Conservation (phyloP, 495 filamentous ascomycete species). For the Echria macrotheca region DNA sequence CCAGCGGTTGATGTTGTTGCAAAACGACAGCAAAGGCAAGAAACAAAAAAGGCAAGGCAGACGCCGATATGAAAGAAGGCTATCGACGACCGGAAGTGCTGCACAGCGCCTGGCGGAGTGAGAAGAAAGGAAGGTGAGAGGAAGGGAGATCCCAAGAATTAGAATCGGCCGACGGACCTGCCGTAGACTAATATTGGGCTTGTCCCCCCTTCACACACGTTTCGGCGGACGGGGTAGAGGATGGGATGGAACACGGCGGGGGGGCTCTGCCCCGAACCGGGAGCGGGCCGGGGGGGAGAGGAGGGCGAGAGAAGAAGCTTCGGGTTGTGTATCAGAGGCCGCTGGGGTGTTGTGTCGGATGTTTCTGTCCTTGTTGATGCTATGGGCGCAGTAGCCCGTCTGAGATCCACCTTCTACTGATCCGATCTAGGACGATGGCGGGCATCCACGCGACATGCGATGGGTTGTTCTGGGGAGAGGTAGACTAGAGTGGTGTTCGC, state of each 20-base stretch:
- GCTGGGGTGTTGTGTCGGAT: constrained; percentile 33
- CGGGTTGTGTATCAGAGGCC: constrained; percentile 39
- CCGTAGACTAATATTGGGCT: constrained; percentile 38
- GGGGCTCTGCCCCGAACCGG: too few species aligned
- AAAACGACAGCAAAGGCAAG: constrained; percentile 13
- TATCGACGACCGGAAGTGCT: constrained; percentile 43
- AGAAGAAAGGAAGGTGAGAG: constrained; percentile 27
- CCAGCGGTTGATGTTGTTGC: constrained; percentile 38
- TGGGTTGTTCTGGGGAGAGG: too few species aligned
- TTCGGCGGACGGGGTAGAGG: constrained; percentile 5
- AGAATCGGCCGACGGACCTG: constrained; percentile 28
- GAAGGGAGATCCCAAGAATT: constrained; percentile 21
- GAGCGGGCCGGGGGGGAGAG: too few species aligned
- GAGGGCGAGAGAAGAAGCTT: too few species aligned
- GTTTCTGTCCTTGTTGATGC: constrained; percentile 35
- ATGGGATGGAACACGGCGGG: too few species aligned
- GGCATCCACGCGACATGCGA: constrained; percentile 43
- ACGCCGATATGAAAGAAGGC: constrained; percentile 42
- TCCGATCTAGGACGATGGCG: constrained; percentile 43
- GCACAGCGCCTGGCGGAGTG: constrained; percentile 40
- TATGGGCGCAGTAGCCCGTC: constrained; percentile 28
- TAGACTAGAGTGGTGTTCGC: constrained; percentile 22
- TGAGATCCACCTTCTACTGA: constrained; percentile 41
- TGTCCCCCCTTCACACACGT: constrained; percentile 10
- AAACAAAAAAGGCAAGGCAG: too few species aligned